A percentile compares a stretch with the other conserved stretches of the same genome.
Evolutionary conservation across 495 filamentous ascomycete species (phyloP).

Genomic region (Cairneyella variabilis): DNA sequence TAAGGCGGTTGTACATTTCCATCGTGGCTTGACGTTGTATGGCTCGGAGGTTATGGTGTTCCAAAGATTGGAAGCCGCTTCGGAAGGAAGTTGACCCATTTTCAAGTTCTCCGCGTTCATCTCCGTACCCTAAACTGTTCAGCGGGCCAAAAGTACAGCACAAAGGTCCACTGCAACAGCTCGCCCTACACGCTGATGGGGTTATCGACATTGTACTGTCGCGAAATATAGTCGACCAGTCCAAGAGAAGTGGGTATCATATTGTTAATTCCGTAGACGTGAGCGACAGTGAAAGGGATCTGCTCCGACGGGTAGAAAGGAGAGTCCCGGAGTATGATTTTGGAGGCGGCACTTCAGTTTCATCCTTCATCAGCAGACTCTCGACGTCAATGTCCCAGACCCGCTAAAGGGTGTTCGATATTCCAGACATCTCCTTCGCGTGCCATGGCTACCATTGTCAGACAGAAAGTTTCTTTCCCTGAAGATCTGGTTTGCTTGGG

Average conservation of each 20-base stretch:
- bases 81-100: conserved; percentile 34
- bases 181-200: conserved; percentile 48
- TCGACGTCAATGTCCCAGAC: conserved; percentile 57
- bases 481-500: conserved; percentile 29
- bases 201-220: conserved; percentile 49
- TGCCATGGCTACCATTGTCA: conserved; percentile 50
- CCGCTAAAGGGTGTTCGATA: conserved; percentile 45
- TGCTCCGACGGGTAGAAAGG: conserved; percentile 51
- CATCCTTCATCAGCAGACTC: conserved; percentile 21
- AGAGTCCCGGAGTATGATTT: conserved; percentile 40
- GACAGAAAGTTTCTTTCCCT: conserved; percentile 47
- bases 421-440: conserved; percentile 49
- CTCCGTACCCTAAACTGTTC: conserved; percentile 14
- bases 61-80: conserved; percentile 45
- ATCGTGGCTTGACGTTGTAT: conserved; percentile 54
- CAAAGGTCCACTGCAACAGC: conserved; percentile 57
- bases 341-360: conserved; percentile 23
- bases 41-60: conserved; percentile 51
- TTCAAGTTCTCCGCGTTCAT: background rate
- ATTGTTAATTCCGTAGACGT: conserved; percentile 55
- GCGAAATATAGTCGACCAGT: conserved; percentile 52
- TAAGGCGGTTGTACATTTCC: conserved; percentile 47
- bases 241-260: conserved; percentile 49
- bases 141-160: conserved; percentile 41
- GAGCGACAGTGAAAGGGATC: conserved; percentile 56